These are phyloP conservation scores for Alternaria sp. DNA, from an alignment of 2,329 filamentous ascomycete species.

Conservation along the genomic window DNA sequence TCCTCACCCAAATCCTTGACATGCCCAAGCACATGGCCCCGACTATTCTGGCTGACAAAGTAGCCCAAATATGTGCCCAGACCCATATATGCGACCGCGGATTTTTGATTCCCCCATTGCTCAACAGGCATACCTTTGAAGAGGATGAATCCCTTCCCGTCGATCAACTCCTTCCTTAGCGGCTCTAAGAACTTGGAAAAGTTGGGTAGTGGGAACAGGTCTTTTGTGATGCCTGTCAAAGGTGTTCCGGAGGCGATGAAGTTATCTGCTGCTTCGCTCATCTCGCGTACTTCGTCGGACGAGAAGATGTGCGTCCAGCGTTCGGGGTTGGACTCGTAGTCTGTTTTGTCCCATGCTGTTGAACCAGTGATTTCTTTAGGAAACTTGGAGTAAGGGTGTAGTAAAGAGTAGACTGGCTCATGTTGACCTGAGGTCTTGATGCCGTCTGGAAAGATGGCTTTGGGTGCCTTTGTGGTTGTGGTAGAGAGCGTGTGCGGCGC, in stretches of 20 bases:
- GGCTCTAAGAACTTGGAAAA: slow-evolving; percentile 63
- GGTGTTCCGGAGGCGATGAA: slow-evolving; percentile 72
- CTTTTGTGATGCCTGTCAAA: slow-evolving; percentile 74
- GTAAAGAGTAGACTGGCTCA: slow-evolving; percentile 68
- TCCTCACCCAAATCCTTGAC: slow-evolving; percentile 90
- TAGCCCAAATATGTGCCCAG: slow-evolving; percentile 84
- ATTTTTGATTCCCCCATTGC: slow-evolving; percentile 80
- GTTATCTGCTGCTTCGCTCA: slow-evolving; percentile 71
- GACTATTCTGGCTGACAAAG: slow-evolving; percentile 85
- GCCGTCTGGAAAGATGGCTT: slow-evolving; percentile 68
- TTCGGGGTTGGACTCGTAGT: slow-evolving; percentile 69
- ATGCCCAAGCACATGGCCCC: slow-evolving; percentile 85
- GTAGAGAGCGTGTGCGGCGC: slow-evolving; percentile 50
- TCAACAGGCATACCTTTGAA: slow-evolving; percentile 85
- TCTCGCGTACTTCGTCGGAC: slow-evolving; percentile 70
- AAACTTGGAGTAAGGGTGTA: slow-evolving; percentile 74
- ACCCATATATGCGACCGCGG: slow-evolving; percentile 78
- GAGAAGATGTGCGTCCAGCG: slow-evolving; percentile 78
- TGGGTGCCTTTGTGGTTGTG: slow-evolving; percentile 48
- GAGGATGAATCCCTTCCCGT: slow-evolving; percentile 88
- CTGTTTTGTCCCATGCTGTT: slow-evolving; percentile 75
- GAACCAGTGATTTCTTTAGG: slow-evolving; percentile 74
- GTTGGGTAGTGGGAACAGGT: slow-evolving; percentile 68
- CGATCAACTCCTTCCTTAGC: slow-evolving; percentile 72
- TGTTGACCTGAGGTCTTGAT: slow-evolving; percentile 77